A percentile compares a stretch with the other conserved stretches of the same genome.
Evolutionary conservation across 192 early-diverging fungal genomes (phyloP).

Genomic region (Neocallimastix lanati): DNA sequence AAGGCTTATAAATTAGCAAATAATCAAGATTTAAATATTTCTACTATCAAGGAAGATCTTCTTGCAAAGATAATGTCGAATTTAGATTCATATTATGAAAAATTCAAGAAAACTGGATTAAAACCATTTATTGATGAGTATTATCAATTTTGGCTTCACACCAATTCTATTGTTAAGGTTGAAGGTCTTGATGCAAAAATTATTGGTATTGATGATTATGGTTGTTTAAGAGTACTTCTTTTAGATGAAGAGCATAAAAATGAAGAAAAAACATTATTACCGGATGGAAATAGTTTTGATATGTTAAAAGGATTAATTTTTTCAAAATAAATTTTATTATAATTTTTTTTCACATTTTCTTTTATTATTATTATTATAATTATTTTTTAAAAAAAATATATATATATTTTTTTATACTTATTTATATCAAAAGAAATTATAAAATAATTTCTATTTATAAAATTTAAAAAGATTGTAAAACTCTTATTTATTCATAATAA

Average conservation of each 20-base stretch:
- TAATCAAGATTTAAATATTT: not conserved
- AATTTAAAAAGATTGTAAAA: no score
- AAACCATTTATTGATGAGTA: not conserved
- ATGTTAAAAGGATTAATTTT: not conserved
- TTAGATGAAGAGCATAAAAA: not conserved
- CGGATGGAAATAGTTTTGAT: not conserved
- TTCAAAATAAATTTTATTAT: not conserved
- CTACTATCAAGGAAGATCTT: not conserved
- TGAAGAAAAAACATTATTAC: not conserved
- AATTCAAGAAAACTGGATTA: not conserved
- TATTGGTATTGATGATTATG: not conserved
- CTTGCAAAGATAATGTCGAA: not conserved
- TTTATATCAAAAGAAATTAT: no score
- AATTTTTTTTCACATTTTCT: no score
- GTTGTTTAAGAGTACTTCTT: not conserved
- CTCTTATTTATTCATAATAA: no score
- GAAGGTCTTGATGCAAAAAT: not conserved
- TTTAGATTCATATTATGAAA: not conserved
- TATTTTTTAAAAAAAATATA: no score
- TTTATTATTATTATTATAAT: no score
- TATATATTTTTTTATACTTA: no score
- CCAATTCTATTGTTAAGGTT: not conserved
- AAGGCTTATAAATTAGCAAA: not conserved
- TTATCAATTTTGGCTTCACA: not conserved
- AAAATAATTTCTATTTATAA: no score